Conservation (phyloP, 1,139 yeast species). For the Komagataea norvegica region DNA sequence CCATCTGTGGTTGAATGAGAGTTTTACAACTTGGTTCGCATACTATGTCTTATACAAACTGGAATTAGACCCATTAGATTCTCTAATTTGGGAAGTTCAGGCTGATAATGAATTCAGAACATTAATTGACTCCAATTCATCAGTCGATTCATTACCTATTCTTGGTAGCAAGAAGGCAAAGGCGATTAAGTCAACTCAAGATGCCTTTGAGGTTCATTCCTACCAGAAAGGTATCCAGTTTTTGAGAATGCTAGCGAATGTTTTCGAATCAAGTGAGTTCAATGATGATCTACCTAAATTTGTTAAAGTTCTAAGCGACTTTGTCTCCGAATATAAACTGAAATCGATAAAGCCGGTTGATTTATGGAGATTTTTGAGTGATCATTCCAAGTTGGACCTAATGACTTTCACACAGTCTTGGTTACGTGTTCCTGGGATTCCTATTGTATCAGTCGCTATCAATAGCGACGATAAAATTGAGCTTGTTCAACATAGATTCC, state of each 20-base stretch:
- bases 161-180: constrained; percentile 22
- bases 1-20: constrained; percentile 67
- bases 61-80: constrained; percentile 28
- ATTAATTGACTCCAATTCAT: constrained; percentile 38
- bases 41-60: constrained; percentile 39
- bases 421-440: constrained; percentile 56
- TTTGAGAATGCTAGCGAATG: constrained; percentile 49
- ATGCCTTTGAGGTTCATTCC: constrained; percentile 49
- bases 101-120: constrained; percentile 36
- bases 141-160: constrained; percentile 23
- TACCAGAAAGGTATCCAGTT: constrained; percentile 65
- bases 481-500: constrained; percentile 50
- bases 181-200: constrained; percentile 35
- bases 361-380: constrained; percentile 46
- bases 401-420: constrained; percentile 40
- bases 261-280: constrained; percentile 37
- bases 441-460: constrained; percentile 42
- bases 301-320: constrained; percentile 37
- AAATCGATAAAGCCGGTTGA: constrained; percentile 49
- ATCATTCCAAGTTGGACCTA: constrained; percentile 33
- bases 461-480: constrained; percentile 31
- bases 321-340: constrained; percentile 36
- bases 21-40: constrained; percentile 70
- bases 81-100: constrained; percentile 31
- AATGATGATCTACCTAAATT: constrained; percentile 31